Percentiles rank a stretch among this genome's conserved stretches.
These are phyloP conservation scores for Aspergillus transmontanensis DNA, from an alignment of 2,329 filamentous ascomycete species.

Conservation along the genomic window DNA sequence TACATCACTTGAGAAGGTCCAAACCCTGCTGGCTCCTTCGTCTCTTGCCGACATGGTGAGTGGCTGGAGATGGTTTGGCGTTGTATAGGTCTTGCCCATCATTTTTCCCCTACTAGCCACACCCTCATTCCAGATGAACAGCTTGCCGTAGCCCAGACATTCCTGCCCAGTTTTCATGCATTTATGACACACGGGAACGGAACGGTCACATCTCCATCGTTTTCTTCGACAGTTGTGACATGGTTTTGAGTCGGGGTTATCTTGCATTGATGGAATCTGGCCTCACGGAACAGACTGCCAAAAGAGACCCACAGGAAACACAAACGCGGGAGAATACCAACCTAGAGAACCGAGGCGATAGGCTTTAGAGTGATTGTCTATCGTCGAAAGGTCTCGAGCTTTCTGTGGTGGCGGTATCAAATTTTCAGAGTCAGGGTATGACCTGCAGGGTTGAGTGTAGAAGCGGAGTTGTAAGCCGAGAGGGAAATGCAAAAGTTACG, in stretches of 20 bases:
- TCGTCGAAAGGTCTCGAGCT: not conserved
- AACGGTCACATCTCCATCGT: conserved; percentile 12
- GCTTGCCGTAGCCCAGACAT: conserved; percentile 16
- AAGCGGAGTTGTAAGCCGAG: not conserved
- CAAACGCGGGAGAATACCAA: not conserved
- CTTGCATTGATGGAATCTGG: not conserved
- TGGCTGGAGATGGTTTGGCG: not conserved
- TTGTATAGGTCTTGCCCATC: conserved; percentile 16
- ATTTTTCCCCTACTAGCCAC: conserved; percentile 18
- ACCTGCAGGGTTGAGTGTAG: not conserved
- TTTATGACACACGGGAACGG: conserved; percentile 5
- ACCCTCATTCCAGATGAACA: conserved; percentile 16
- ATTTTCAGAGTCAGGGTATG: not conserved
- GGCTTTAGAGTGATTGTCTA: not conserved
- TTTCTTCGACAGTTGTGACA: conserved; percentile 18
- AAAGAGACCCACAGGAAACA: not conserved
- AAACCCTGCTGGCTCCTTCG: not conserved
- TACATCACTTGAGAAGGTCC: not conserved
- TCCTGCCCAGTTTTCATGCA: conserved; percentile 7
- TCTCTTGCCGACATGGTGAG: not conserved
- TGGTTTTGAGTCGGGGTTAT: not conserved
- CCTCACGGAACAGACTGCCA: not conserved
- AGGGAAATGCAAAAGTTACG: not conserved
- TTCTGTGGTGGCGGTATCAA: not conserved
- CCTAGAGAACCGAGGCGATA: too few relatives aligned